Conservation (phyloP, 1,284 basidiomycete species). For the Phlebopus sp. region DNA sequence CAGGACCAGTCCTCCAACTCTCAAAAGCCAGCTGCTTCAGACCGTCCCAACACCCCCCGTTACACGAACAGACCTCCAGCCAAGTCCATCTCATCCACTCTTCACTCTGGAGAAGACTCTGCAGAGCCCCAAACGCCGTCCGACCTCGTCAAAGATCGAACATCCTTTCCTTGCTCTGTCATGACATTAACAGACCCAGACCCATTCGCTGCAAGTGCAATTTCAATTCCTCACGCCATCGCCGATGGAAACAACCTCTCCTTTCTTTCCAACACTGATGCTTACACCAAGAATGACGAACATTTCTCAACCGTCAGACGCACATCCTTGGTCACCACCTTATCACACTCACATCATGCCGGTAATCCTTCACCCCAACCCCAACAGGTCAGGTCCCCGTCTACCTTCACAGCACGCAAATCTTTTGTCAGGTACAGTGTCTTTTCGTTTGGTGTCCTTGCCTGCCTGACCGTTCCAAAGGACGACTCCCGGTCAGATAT, state of each 20-base stretch:
- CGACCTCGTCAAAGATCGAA: constrained; percentile 40
- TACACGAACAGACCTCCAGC: constrained; percentile 42
- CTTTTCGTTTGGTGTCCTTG: neutral
- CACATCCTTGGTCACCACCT: constrained; percentile 55
- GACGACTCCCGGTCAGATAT: neutral
- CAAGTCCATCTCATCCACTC: constrained; percentile 50
- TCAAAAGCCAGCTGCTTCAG: constrained; percentile 24
- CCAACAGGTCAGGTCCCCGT: constrained; percentile 7
- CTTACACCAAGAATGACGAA: constrained; percentile 37
- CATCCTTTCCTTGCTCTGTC: constrained; percentile 49
- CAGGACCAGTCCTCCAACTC: constrained; percentile 43
- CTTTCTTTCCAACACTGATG: constrained; percentile 50
- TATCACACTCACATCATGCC: constrained; percentile 45
- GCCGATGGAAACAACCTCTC: constrained; percentile 46
- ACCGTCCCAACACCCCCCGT: constrained; percentile 24
- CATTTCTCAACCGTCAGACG: constrained; percentile 38
- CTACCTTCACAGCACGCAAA: constrained; percentile 3
- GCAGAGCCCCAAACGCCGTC: constrained; percentile 50
- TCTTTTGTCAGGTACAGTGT: constrained; percentile 2
- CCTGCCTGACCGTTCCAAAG: neutral
- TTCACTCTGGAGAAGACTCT: constrained; percentile 48
- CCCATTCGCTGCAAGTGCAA: constrained; percentile 55
- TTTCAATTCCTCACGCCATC: constrained; percentile 42
- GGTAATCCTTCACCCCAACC: constrained; percentile 13
- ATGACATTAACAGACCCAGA: constrained; percentile 60